These are phyloP conservation scores for Musa schizocarpa DNA, from an alignment of 176 grass and related monocot genomes.

Conservation along the genomic window DNA sequence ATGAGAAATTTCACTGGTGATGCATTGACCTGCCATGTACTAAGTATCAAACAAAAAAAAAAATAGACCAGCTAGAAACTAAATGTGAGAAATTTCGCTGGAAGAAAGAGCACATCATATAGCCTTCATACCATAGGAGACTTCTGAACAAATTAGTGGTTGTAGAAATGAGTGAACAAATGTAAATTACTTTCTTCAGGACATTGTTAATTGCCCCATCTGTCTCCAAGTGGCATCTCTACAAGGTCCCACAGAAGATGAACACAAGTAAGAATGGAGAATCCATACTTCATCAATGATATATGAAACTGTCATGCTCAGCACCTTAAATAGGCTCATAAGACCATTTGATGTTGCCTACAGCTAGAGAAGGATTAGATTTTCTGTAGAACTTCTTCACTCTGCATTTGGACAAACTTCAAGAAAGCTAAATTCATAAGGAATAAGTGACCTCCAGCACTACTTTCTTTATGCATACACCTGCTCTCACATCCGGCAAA, in stretches of 20 bases:
- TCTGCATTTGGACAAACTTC: background rate
- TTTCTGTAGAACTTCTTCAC: background rate
- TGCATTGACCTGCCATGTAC: slow-evolving; percentile 75
- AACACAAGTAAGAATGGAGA: background rate
- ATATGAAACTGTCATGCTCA: background rate
- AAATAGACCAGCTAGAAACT: background rate
- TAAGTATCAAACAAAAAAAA: slow-evolving; percentile 14
- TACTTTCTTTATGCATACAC: background rate
- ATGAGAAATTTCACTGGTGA: slow-evolving; percentile 5
- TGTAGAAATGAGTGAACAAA: slow-evolving; percentile 47
- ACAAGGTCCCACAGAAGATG: background rate
- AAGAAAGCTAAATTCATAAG: too few relatives aligned
- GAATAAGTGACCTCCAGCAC: too few relatives aligned
- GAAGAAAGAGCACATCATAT: background rate
- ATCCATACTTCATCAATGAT: background rate
- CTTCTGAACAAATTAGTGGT: slow-evolving; percentile 45
- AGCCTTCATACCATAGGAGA: slow-evolving; percentile 52
- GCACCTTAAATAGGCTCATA: background rate
- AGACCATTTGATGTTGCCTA: background rate
- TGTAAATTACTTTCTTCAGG: slow-evolving; percentile 77
- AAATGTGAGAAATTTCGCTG: background rate
- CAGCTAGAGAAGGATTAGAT: background rate
- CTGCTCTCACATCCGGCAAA: slow-evolving; percentile 26
- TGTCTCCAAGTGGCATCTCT: slow-evolving; percentile 50
- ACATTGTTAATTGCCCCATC: slow-evolving; percentile 60